Evolutionary conservation across 495 filamentous ascomycete genomes (phyloP).

Genomic region (Hypoxylon crocopeplum): DNA sequence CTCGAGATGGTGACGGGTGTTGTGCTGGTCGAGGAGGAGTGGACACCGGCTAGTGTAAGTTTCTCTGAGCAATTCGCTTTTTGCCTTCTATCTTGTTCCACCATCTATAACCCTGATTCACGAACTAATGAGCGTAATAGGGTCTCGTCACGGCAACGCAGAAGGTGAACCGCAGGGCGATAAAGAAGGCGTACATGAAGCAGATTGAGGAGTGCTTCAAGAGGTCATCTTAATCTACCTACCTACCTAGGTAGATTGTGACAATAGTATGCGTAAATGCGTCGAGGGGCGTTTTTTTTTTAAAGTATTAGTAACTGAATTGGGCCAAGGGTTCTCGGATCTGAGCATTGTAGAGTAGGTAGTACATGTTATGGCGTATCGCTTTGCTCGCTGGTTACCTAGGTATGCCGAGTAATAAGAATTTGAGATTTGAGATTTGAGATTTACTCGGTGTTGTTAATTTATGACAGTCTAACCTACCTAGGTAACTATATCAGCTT

Average conservation of each 20-base stretch:
- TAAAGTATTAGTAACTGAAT: no score
- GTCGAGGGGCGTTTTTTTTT: no score
- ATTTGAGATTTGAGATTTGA: no score
- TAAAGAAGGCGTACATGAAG: conserved; percentile 61
- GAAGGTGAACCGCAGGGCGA: conserved; percentile 64
- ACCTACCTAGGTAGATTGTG: neutral
- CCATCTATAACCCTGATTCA: neutral
- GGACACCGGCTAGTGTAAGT: conserved; percentile 69
- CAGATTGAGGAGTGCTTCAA: conserved; percentile 58
- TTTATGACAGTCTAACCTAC: no score
- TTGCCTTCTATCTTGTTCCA: no score
- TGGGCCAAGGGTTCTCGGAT: no score
- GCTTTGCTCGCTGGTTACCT: neutral
- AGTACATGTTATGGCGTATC: neutral
- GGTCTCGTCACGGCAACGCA: conserved; percentile 67
- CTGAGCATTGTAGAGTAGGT: conserved; percentile 1
- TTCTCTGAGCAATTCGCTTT: no score
- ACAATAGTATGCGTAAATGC: no score
- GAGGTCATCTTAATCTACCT: conserved; percentile 15
- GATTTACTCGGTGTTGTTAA: no score
- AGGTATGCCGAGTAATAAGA: neutral
- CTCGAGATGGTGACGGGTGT: conserved; percentile 68
- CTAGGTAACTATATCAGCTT: no score
- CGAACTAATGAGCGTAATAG: conserved; percentile 47
- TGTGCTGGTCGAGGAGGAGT: conserved; percentile 68